Percentiles rank a stretch among this genome's conserved stretches.
Evolutionary conservation across 495 filamentous ascomycete genomes (phyloP).

Genomic region (Immersiella caudata): DNA sequence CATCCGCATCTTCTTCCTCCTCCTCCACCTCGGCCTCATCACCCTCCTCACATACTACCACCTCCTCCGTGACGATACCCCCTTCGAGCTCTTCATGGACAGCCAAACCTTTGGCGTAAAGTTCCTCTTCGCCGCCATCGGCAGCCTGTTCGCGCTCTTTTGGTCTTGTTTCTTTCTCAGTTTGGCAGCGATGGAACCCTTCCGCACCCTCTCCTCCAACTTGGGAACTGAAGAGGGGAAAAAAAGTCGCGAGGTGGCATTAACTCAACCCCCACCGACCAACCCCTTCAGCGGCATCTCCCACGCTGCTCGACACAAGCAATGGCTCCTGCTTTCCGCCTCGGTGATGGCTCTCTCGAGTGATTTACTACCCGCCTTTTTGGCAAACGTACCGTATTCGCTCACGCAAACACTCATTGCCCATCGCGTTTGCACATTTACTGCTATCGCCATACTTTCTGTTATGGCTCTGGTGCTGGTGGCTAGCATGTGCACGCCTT

Average conservation of each 20-base stretch:
- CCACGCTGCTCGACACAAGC: slow-evolving; percentile 27
- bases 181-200: slow-evolving; percentile 15
- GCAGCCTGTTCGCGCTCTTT: slow-evolving; percentile 34
- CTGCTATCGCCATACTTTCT: slow-evolving; percentile 30
- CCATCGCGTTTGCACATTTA: slow-evolving; percentile 32
- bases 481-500: slow-evolving; percentile 31
- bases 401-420: slow-evolving; percentile 30
- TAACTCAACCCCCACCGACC: slow-evolving; percentile 20
- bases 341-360: slow-evolving; percentile 31
- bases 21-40: slow-evolving; percentile 27
- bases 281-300: slow-evolving; percentile 37
- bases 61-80: slow-evolving; percentile 28
- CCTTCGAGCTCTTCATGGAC: slow-evolving; percentile 31
- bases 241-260: neutral
- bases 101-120: slow-evolving; percentile 38
- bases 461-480: slow-evolving; percentile 36
- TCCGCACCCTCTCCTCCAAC: neutral
- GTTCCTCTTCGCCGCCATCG: slow-evolving; percentile 36
- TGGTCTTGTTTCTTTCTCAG: slow-evolving; percentile 43
- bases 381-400: slow-evolving; percentile 36
- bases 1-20: slow-evolving; percentile 30
- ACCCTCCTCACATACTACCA: slow-evolving; percentile 33
- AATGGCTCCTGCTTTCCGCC: slow-evolving; percentile 33
- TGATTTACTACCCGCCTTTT: slow-evolving; percentile 36
- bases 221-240: neutral